Conservation (phyloP, 352 stramenopile species). For the Globisporangium alternatum region DNA sequence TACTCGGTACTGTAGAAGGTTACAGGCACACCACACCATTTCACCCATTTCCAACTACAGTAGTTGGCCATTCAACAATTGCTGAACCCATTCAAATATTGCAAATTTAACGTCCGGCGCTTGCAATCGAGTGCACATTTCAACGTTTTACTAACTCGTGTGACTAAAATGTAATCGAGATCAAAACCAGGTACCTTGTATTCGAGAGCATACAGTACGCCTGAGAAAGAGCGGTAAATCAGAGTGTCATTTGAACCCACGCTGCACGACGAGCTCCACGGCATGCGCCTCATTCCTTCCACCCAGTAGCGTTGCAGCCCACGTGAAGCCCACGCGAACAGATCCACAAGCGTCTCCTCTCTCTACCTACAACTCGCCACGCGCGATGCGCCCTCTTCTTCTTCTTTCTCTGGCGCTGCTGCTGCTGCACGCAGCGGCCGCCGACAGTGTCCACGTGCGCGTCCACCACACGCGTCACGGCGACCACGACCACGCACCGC, state of each 20-base stretch:
- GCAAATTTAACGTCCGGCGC: background rate
- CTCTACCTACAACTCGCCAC: background rate
- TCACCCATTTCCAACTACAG: background rate
- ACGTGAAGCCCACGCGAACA: background rate
- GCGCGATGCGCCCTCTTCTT: background rate
- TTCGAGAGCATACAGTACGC: too few relatives aligned
- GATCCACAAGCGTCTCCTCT: background rate
- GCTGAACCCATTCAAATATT: background rate
- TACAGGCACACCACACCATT: background rate
- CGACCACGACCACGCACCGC: background rate
- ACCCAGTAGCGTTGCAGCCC: background rate
- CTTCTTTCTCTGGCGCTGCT: background rate
- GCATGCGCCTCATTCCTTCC: background rate
- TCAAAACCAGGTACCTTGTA: too few relatives aligned
- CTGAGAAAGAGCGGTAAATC: too few relatives aligned
- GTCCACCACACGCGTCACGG: background rate
- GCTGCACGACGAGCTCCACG: too few relatives aligned
- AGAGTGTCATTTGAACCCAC: too few relatives aligned
- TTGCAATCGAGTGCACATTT: background rate
- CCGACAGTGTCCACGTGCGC: background rate
- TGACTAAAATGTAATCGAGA: too few relatives aligned
- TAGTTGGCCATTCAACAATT: background rate
- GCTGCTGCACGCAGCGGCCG: background rate
- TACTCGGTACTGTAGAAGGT: constrained; percentile 7
- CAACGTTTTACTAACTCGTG: too few relatives aligned